Base-by-base conservation (phyloP, 768 basidiomycete genomes). In the Amanita exitialis region DNA sequence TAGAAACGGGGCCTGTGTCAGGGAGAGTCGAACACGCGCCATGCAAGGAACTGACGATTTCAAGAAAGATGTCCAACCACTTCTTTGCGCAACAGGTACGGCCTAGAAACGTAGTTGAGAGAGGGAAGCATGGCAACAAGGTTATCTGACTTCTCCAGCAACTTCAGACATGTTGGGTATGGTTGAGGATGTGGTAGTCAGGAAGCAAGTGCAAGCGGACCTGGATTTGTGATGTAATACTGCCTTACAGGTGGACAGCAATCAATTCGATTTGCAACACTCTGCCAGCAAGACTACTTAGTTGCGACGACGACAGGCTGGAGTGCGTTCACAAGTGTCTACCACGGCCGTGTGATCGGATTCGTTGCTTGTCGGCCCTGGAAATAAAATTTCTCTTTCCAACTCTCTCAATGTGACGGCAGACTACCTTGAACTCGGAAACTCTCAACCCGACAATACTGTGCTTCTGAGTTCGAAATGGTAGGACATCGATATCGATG, bases 11-110 rank as follows among this genome's bases (percentile, higher is more conserved):
- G 47, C 28, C 25, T 53, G 39, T 49, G 42, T 52, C 23, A 54
- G 39, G n/a, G 54, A 49, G 53, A 49, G 37, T n/a, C 28, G 15
- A 38, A 44, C 51, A 50, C 32, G 39, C 50, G 23, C 13, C 20
- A 32, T 18, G 13, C 6, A n/a, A 16, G 20, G 3, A 42, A 75
- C 83, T 47, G 59, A 91, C 90, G 86, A 82, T 76, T 95, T 96
- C 62, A 96, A 72, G 68, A 96, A 95, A 2, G 83, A 82, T 0
- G 85, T 76, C 93, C 93, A 96, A 67, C 83, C 88, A 60, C 83
- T 71, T 59, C 90, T 81, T 67, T 95, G 92, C 44, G 85, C 74
- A 54, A 77, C 77, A 36, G 91, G 91, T 45, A 95, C 89, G 55
- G 83, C 87, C 73, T 77, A 63, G 57, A 56, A 54, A 49, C 1